Conservation (phyloP, 495 filamentous ascomycete genomes). For the Podospora conica region DNA sequence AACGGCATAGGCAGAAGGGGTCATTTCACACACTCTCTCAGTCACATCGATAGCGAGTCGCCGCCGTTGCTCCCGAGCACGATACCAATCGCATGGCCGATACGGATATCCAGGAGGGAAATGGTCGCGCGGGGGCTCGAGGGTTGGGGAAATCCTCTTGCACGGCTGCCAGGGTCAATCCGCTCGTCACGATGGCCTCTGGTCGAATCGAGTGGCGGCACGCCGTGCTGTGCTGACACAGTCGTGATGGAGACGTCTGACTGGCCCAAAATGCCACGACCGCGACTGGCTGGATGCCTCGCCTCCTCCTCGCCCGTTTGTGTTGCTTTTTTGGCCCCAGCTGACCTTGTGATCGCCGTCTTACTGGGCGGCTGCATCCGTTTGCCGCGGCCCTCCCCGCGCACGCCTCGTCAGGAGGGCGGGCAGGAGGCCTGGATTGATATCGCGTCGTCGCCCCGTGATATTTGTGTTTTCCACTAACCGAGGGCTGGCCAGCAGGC, state of each 20-base stretch:
- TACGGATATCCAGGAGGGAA: background rate
- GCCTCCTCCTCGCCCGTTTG: slow-evolving; percentile 1
- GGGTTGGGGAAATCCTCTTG: background rate
- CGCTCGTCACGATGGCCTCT: slow-evolving; percentile 17
- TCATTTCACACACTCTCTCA: background rate
- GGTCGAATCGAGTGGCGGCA: slow-evolving; percentile 25
- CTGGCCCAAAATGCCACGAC: slow-evolving; percentile 18
- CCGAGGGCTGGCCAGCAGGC: background rate
- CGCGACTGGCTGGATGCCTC: slow-evolving; percentile 2
- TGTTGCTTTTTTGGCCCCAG: slow-evolving; percentile 16
- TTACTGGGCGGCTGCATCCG: slow-evolving; percentile 18
- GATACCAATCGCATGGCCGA: slow-evolving; percentile 8
- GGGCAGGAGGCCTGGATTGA: background rate
- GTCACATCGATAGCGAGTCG: slow-evolving; percentile 9
- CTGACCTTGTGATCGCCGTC: slow-evolving; percentile 30
- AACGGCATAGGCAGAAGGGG: background rate
- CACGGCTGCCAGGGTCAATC: slow-evolving; percentile 18
- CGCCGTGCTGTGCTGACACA: slow-evolving; percentile 27
- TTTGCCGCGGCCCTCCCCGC: slow-evolving; percentile 21
- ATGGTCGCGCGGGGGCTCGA: background rate
- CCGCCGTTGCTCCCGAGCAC: background rate
- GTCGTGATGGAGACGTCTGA: slow-evolving; percentile 17
- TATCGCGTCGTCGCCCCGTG: slow-evolving; percentile 10
- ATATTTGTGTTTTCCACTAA: background rate
- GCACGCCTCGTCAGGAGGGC: background rate